Conservation (phyloP, 139 green algal genomes). For the Chlamydomonas incerta region DNA sequence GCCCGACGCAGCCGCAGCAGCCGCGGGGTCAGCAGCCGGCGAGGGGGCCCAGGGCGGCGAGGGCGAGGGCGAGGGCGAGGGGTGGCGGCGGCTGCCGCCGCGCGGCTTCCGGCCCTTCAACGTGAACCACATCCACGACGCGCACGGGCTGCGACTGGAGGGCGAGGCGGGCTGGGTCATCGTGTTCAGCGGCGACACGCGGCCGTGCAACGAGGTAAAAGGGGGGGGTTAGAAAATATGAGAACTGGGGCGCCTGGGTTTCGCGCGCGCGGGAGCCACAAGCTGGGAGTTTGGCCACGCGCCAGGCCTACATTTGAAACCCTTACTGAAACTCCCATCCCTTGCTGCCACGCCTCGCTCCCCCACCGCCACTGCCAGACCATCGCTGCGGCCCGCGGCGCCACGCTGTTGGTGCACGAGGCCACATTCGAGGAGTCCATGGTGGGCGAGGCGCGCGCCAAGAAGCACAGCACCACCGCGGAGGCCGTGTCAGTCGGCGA, state of each 20-base stretch:
- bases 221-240: background rate
- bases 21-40: too few relatives aligned
- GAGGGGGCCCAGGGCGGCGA: too few relatives aligned
- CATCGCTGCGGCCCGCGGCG: constrained; percentile 79
- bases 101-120: constrained; percentile 63
- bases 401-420: constrained; percentile 96
- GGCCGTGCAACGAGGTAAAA: constrained; percentile 73
- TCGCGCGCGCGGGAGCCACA: too few relatives aligned
- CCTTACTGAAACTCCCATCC: too few relatives aligned
- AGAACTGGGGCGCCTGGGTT: background rate
- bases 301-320: too few relatives aligned
- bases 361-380: constrained; percentile 48
- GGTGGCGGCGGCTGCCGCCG: too few relatives aligned
- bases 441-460: constrained; percentile 86
- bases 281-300: too few relatives aligned
- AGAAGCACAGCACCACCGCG: constrained; percentile 90
- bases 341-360: background rate
- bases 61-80: too few relatives aligned
- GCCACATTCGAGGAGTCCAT: constrained; percentile 97
- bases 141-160: constrained; percentile 83
- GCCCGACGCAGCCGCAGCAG: too few relatives aligned
- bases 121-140: constrained; percentile 60
- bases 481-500: constrained; percentile 83
- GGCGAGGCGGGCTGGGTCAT: constrained; percentile 75
- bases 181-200: constrained; percentile 93